These are phyloP conservation scores for fission yeast (Schizosaccharomyces pombe) DNA, from an alignment of 805 yeast species.

Conservation along the genomic window ASM294v3 CU329670.1:1732501-1733000, in stretches of 20 bases:
- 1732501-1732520: slow-evolving; percentile 63
- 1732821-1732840: slow-evolving; percentile 80
- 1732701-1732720: slow-evolving; percentile 92
- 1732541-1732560: slow-evolving; percentile 84
- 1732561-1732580: slow-evolving; percentile 89
- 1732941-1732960: slow-evolving; percentile 63
- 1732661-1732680: slow-evolving; percentile 62
- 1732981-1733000: slow-evolving; percentile 97
- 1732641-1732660: slow-evolving; percentile 73
- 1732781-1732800: slow-evolving; percentile 37
- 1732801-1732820: slow-evolving; percentile 81
- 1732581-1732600: slow-evolving; percentile 86
- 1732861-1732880: slow-evolving; percentile 48
- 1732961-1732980: slow-evolving; percentile 90
- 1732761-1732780: slow-evolving; percentile 60
- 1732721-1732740: slow-evolving; percentile 69
- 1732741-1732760: slow-evolving; percentile 71
- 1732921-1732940: slow-evolving; percentile 45
- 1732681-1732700: slow-evolving; percentile 90
- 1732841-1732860: slow-evolving; percentile 63
- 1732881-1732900: slow-evolving; percentile 62
- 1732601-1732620: slow-evolving; percentile 60
- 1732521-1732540: slow-evolving; percentile 88
- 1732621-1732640: slow-evolving; percentile 67
- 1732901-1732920: slow-evolving; percentile 47